These are phyloP conservation scores for Flaveria sonorensis DNA, from an alignment of 129 eudicot genomes.

Conservation along the genomic window DNA sequence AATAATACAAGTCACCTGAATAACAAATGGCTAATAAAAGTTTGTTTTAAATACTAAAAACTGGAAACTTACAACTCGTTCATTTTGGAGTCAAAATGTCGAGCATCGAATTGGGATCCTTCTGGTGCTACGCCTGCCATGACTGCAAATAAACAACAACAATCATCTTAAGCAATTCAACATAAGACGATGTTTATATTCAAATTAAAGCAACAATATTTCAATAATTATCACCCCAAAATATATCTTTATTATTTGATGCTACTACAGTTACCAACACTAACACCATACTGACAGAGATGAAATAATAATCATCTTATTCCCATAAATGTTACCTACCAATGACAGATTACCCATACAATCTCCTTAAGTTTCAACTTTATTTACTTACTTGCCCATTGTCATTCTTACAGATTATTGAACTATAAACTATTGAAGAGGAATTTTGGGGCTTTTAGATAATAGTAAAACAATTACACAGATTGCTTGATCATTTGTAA, in stretches of 20 bases:
- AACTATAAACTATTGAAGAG: not conserved
- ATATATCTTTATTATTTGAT: not conserved
- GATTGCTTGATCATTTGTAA: not conserved
- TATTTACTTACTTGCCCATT: not conserved
- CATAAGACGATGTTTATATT: not conserved
- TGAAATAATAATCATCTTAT: not conserved
- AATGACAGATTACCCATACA: not conserved
- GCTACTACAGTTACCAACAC: not conserved
- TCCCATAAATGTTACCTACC: not conserved
- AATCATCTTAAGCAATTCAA: not conserved
- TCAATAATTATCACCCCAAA: not conserved
- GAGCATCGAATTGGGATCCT: slow-evolving; percentile 68
- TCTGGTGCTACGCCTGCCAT: slow-evolving; percentile 83
- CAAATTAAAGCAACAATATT: not conserved
- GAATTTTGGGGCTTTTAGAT: not conserved
- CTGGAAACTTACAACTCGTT: slow-evolving; percentile 57
- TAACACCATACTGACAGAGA: not conserved
- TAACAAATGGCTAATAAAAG: not conserved
- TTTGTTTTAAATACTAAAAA: not conserved
- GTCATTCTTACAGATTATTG: not conserved
- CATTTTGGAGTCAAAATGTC: slow-evolving; percentile 69
- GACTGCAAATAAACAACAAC: slow-evolving; percentile 39
- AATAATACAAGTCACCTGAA: not conserved
- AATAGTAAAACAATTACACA: not conserved
- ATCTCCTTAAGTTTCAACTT: not conserved